Percentiles rank a stretch among this genome's conserved stretches.
phyloP scores from a whole-genome alignment of 768 basidiomycete genomes.

The Boletellus ananas region DNA sequence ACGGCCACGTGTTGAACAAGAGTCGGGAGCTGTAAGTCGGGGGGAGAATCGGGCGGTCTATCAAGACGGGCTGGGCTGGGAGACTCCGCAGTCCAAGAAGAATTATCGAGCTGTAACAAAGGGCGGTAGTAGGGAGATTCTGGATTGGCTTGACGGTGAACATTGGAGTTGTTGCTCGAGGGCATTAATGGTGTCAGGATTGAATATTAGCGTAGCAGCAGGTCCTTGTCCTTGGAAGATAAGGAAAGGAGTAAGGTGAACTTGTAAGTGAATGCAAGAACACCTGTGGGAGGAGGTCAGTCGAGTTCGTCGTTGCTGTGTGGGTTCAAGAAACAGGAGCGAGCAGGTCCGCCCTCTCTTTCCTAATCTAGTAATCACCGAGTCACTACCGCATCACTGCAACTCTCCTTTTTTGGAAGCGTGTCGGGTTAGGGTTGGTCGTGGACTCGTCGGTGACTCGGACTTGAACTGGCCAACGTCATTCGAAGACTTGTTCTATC shows the following conservation, averaged over 20 bases:
- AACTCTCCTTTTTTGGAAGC: constrained; percentile 17
- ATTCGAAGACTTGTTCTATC: too few species aligned
- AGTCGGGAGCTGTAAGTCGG: constrained; percentile 6
- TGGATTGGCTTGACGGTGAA: constrained; percentile 14
- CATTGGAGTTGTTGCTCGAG: constrained; percentile 27
- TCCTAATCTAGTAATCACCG: constrained; percentile 14
- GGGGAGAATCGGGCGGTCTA: constrained; percentile 8
- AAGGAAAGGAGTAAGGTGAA: constrained; percentile 13
- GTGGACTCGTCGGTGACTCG: not conserved
- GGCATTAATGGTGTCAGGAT: constrained; percentile 26
- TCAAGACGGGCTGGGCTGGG: constrained; percentile 4
- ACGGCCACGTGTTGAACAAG: constrained; percentile 10
- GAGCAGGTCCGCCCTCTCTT: not conserved
- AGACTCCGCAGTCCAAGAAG: constrained; percentile 18
- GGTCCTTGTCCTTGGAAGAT: constrained; percentile 20
- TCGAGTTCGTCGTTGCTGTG: constrained; percentile 20
- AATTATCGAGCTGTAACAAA: constrained; percentile 32
- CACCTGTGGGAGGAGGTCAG: constrained; percentile 12
- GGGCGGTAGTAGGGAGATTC: constrained; percentile 25
- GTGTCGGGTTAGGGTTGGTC: not conserved
- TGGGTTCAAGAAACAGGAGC: constrained; percentile 24
- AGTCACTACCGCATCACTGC: constrained; percentile 15
- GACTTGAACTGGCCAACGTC: too few species aligned
- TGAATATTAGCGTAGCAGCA: constrained; percentile 12
- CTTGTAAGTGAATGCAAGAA: constrained; percentile 35